A percentile compares a stretch with the other conserved stretches of the same genome.
These are phyloP conservation scores for Kwoniella dejecticola DNA, from an alignment of 768 basidiomycete genomes.

Conservation along the genomic window DNA sequence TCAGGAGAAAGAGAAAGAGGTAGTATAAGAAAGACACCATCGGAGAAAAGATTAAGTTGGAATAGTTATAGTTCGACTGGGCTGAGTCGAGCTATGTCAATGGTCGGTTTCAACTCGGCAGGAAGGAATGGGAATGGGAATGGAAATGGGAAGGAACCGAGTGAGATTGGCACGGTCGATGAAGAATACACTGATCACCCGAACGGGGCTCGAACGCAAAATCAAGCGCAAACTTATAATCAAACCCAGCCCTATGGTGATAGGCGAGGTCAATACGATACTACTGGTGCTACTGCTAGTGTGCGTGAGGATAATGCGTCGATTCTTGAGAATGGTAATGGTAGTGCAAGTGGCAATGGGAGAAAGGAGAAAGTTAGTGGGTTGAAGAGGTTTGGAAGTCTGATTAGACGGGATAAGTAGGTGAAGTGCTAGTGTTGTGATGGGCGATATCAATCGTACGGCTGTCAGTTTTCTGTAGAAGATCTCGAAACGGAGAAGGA, in stretches of 20 bases:
- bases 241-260: neutral
- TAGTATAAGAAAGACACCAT: constrained; percentile 1
- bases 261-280: neutral
- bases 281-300: constrained; percentile 6
- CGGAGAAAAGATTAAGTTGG: constrained; percentile 9
- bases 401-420: constrained; percentile 28
- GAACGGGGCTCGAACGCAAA: too few relatives aligned
- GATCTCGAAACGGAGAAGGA: too few relatives aligned
- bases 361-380: constrained; percentile 23
- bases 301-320: too few relatives aligned
- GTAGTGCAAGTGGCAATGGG: constrained; percentile 12
- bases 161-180: constrained; percentile 24
- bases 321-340: too few relatives aligned
- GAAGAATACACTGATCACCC: too few relatives aligned
- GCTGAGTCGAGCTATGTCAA: constrained; percentile 16
- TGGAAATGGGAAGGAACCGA: too few relatives aligned
- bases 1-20: too few relatives aligned
- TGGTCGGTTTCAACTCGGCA: neutral
- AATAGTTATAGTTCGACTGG: neutral
- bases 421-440: too few relatives aligned
- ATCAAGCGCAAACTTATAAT: neutral
- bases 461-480: too few relatives aligned
- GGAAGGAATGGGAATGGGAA: neutral
- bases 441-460: too few relatives aligned
- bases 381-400: constrained; percentile 39